phyloP scores from a whole-genome alignment of 352 stramenopile genomes.

The Thalassiosira mediterranea region DNA sequence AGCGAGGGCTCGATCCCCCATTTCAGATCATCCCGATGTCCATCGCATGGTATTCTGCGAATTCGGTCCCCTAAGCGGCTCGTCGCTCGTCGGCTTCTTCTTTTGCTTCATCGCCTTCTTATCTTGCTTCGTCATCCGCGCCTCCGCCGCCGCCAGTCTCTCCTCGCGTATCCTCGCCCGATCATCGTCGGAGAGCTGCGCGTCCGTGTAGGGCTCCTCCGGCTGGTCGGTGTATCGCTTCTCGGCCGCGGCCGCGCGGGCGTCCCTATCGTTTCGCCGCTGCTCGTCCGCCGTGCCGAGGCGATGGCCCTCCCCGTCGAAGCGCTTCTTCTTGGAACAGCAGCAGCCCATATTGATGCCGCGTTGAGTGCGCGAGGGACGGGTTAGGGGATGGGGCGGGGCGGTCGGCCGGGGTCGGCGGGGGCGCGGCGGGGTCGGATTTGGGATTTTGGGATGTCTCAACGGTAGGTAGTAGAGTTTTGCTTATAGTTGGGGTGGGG shows the following conservation, averaged over 20 bases:
- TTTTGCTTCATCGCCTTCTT: slow-evolving; percentile 46
- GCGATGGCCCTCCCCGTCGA: slow-evolving; percentile 38
- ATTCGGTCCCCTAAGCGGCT: slow-evolving; percentile 46
- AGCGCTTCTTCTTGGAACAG: slow-evolving; percentile 35
- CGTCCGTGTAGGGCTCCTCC: slow-evolving; percentile 32
- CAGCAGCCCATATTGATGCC: no score
- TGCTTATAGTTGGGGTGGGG: no score
- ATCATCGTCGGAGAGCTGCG: slow-evolving; percentile 42
- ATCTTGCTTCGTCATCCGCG: slow-evolving; percentile 40
- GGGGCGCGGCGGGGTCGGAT: no score
- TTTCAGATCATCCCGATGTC: slow-evolving; percentile 40
- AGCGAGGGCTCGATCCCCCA: no score
- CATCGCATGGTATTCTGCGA: slow-evolving; percentile 47
- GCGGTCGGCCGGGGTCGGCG: no score
- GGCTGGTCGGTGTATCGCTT: slow-evolving; percentile 6
- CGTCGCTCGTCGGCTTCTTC: slow-evolving; percentile 32
- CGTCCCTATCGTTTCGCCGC: slow-evolving; percentile 6
- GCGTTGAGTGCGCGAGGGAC: no score
- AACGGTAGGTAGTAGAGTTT: no score
- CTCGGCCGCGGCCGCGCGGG: slow-evolving; percentile 1
- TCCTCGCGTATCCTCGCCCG: slow-evolving; percentile 41
- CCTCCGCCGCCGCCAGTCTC: slow-evolving; percentile 37
- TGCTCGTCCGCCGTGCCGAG: slow-evolving; percentile 47
- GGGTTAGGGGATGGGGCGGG: no score
- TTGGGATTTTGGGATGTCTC: no score